Base-by-base conservation (phyloP, 1,284 basidiomycete genomes). In the Trametes pubescens region DNA sequence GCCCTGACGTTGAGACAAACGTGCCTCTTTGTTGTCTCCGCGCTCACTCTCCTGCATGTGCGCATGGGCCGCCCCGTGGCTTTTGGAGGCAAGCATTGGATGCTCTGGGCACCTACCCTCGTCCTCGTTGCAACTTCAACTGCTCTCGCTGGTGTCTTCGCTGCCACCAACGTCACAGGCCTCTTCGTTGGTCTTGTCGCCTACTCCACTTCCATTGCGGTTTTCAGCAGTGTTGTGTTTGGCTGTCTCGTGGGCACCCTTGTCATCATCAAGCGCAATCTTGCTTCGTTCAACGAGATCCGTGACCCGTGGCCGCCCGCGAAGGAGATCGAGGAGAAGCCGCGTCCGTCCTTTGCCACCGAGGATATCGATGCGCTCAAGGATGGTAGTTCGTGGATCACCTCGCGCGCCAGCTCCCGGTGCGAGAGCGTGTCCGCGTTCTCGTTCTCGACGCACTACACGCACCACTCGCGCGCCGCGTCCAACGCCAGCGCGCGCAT, bases 311-410 rank as follows among this genome's bases (percentile, higher is more conserved):
- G 87, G 87, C 86, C 87, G 11, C 84, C 85, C 0, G 79, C 81
- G 26, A 78, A 78, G 64, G 73, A 82, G 62, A 71, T 79, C 26
- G 34, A 47, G 26, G 83, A 85, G 69, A 81, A 82, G 66, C 81
- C 82, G 14, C 78, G 86, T 29, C 84, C 83, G 0, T 88, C 87
- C 0, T 88, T 90, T 69, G 80, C 82, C 18, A 86, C 86, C 0
- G 88, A 90, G 67, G 89, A 91, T 57, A 78, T 91, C 59, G 86
- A 91, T 65, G 87, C 79, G 9, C 80, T 91, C 59, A 85, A 86
- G 44, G 89, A 91, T 66, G 88, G 89, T 52, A 85, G 84, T 59
- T 91, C 90, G 18, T 91, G 90, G 90, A 85, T 92, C 63, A 90
- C 90, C 1, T 91, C 89, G 51, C 81, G 84, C 47, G 80, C 83